Base-by-base conservation (phyloP, 345 rosid genomes). In the Arabidopsis thaliana region DNA sequence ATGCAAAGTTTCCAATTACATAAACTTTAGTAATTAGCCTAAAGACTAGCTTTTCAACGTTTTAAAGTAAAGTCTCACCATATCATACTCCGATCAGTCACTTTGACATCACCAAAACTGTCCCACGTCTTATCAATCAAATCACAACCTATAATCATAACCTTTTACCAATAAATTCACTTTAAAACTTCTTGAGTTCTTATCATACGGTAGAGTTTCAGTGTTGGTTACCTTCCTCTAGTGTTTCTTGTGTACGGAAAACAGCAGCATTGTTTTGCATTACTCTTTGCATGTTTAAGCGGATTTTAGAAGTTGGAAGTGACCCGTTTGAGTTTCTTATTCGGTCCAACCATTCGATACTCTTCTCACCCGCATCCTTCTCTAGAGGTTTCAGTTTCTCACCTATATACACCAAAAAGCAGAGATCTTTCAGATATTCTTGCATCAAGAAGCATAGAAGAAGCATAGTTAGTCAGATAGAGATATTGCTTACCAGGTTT, bases 231-330 rank as follows among this genome's bases (percentile, higher is more conserved):
- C 98, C 98, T 85, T 94, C 97, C 65, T 88, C 93, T 71, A 94
- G 71, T 12, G 98, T 91, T 78, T 91, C 97, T 76, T 94, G 97
- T 46, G 96, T 94, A n/a, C 97, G 93, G 84, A 91, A 94, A 33
- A 94, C 97, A 62, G 93, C 97, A 22, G 97, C 98, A 82, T 94
- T 88, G 77, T 74, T 94, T 78, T 94, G 98, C 98, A 91, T 91
- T 30, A 89, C 71, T 62, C 97, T 83, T 84, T 94, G 98, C 98
- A 94, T 91, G 70, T 90, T 91, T 41, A 87, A 82, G 24, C 98
- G 84, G 72, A 94, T 91, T 49, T 90, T 72, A 70, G 97, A 91
- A 44, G 98, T 94, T 14, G 95, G 93, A 56, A 81, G 68, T 8
- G 96, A 91, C 67, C 98, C 98, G 72, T 88, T 90, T 12, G 97